A percentile compares a stretch with the other conserved stretches of the same genome.
Evolutionary conservation across 2,329 filamentous ascomycete species (phyloP).

Genomic region (Penicillium vulpinum): DNA sequence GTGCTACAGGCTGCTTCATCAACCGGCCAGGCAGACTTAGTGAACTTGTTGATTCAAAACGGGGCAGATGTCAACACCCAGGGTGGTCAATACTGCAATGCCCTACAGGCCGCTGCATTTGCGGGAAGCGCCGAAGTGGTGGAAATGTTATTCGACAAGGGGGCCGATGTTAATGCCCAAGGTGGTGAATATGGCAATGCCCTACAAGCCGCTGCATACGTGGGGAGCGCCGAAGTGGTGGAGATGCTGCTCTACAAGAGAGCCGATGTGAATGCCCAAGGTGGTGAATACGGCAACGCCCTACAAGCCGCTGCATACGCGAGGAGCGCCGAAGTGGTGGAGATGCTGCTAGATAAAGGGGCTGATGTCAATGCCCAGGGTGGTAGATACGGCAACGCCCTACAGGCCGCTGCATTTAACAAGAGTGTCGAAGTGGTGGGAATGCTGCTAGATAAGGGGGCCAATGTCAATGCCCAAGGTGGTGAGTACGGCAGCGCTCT

Average conservation of each 20-base stretch:
- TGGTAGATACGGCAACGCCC: neutral
- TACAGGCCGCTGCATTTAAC: no score
- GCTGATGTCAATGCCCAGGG: neutral
- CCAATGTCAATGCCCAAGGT: no score
- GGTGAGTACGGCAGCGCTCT: no score
- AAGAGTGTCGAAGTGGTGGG: no score
- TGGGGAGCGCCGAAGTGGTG: neutral
- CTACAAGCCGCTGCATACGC: neutral
- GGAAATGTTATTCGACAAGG: neutral
- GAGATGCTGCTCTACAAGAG: neutral
- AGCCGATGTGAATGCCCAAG: no score
- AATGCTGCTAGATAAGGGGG: no score
- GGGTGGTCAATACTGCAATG: no score
- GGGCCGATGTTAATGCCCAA: neutral
- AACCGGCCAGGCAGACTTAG: no score
- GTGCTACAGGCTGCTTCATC: conserved; percentile 6
- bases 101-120: conserved; percentile 4
- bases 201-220: neutral
- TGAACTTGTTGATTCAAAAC: no score
- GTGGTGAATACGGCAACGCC: neutral
- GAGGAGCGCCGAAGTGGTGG: neutral
- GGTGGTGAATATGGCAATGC: neutral
- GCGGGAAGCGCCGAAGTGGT: neutral
- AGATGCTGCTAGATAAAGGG: neutral
- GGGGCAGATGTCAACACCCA: no score